Conservation (phyloP, 2,329 filamentous ascomycete genomes). For the Colletotrichum cordylinicola region DNA sequence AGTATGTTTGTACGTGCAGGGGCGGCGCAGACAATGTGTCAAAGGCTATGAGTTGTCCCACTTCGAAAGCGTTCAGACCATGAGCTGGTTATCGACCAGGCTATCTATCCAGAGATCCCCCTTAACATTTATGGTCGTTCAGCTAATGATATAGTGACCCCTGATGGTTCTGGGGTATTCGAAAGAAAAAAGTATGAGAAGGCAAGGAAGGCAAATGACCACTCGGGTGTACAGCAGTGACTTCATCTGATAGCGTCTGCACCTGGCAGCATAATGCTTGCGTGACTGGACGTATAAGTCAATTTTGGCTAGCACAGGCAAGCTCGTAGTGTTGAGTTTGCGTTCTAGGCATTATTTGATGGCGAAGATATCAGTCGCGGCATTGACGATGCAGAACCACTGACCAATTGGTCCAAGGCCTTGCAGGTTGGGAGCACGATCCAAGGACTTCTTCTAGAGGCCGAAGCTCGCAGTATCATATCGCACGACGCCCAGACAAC, state of each 20-base stretch:
- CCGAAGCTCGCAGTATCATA: not conserved
- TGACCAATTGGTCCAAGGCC: too few relatives aligned
- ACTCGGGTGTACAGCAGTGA: too few relatives aligned
- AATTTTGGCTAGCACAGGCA: too few relatives aligned
- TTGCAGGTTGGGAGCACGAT: not conserved
- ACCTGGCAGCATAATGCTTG: not conserved
- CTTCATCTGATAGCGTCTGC: too few relatives aligned
- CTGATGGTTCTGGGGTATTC: not conserved
- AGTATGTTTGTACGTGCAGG: not conserved
- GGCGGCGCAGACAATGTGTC: not conserved
- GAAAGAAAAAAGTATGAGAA: fast-evolving
- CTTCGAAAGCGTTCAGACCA: not conserved
- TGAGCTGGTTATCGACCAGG: not conserved
- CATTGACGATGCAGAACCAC: too few relatives aligned
- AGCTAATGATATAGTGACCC: too few relatives aligned
- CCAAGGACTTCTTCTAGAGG: fast-evolving
- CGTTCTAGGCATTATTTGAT: too few relatives aligned
- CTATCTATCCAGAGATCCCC: not conserved
- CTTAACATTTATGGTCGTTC: too few relatives aligned
- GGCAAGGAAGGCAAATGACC: fast-evolving
- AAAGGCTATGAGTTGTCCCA: too few relatives aligned
- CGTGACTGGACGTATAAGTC: fast-evolving
- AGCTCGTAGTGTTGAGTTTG: too few relatives aligned
- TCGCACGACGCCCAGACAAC: not conserved
- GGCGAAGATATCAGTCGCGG: too few relatives aligned